Conservation (phyloP, 495 filamentous ascomycete genomes). For the Hypoxylon perforatum region DNA sequence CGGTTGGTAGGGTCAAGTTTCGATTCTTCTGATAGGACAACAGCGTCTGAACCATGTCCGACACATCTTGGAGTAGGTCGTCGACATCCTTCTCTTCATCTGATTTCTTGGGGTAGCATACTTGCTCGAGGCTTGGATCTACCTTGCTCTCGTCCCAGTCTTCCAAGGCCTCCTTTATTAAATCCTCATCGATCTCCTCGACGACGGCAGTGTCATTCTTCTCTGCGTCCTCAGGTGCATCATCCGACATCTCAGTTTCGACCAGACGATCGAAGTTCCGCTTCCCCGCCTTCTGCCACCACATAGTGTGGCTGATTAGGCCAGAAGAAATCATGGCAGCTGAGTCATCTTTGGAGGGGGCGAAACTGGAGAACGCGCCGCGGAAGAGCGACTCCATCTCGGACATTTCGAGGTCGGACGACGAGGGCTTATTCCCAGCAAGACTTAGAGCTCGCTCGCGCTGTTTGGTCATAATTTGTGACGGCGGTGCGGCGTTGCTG, state of each 20-base stretch:
- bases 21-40: conserved; percentile 88
- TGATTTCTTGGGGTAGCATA: conserved; percentile 58
- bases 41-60: conserved; percentile 84
- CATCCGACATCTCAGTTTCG: conserved; percentile 53
- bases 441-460: conserved; percentile 77
- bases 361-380: conserved; percentile 88
- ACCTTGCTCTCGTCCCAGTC: conserved; percentile 61
- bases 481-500: conserved; percentile 66
- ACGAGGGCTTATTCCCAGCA: conserved; percentile 67
- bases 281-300: conserved; percentile 84
- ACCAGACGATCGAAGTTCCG: conserved; percentile 62
- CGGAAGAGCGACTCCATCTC: conserved; percentile 81
- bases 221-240: conserved; percentile 50
- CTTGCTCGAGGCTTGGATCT: conserved; percentile 63
- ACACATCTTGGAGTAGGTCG: conserved; percentile 81
- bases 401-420: conserved; percentile 64
- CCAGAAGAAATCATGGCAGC: conserved; percentile 77
- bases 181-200: conserved; percentile 55
- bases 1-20: conserved; percentile 67
- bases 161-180: conserved; percentile 59
- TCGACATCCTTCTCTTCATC: conserved; percentile 72
- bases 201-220: conserved; percentile 44
- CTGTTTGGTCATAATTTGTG: conserved; percentile 72
- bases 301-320: conserved; percentile 74
- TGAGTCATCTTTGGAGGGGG: conserved; percentile 83